A percentile compares a stretch with the other conserved stretches of the same genome.
Conservation (phyloP, 768 basidiomycete genomes). For the Coprinopsis cinerea region DNA sequence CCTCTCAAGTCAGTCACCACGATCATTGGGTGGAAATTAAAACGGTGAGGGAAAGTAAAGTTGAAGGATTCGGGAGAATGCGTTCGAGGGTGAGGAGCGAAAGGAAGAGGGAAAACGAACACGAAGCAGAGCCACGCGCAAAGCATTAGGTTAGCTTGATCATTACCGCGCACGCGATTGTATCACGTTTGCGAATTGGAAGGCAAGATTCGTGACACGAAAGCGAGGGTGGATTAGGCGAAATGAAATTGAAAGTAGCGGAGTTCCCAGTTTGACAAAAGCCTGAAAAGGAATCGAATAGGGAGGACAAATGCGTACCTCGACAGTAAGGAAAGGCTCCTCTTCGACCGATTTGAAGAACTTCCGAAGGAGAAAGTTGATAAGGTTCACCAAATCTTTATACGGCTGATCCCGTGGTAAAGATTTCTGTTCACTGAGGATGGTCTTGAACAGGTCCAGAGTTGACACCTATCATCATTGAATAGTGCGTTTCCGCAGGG, state of each 20-base stretch:
- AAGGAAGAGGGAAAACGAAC: no score
- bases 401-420: conserved; percentile 73
- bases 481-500: no score
- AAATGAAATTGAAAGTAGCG: conserved; percentile 8
- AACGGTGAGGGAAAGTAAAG: no score
- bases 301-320: conserved; percentile 57
- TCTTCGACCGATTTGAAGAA: conserved; percentile 91
- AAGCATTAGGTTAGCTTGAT: no score
- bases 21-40: neutral
- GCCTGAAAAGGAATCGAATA: neutral
- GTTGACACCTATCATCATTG: conserved; percentile 68
- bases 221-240: conserved; percentile 8
- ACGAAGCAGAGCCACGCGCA: no score
- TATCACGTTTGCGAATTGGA: no score
- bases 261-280: neutral
- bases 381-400: conserved; percentile 78
- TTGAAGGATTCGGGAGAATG: no score
- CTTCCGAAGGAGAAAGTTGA: conserved; percentile 82
- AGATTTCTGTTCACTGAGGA: conserved; percentile 75
- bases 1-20: neutral
- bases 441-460: conserved; percentile 79
- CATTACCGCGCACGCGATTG: no score
- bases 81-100: no score
- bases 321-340: conserved; percentile 82
- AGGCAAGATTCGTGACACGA: no score